Conservation (phyloP, 441 rosid species). For the Geranium incanum region DNA sequence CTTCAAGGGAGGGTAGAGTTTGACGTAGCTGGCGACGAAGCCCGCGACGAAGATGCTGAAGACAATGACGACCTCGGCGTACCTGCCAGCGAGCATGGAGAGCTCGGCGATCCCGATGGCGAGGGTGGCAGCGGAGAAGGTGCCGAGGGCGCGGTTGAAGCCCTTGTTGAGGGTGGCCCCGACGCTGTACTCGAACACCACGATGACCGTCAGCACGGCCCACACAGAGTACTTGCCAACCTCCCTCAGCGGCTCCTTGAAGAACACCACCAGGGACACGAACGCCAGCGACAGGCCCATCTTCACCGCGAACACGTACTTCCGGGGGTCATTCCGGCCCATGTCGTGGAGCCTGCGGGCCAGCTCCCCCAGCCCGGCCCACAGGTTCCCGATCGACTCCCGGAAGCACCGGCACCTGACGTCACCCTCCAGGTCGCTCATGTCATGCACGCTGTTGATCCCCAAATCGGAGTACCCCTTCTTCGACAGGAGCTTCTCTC, state of each 20-base stretch:
- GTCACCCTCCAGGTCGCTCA: constrained; percentile 24
- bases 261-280: constrained; percentile 52
- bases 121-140: constrained; percentile 69
- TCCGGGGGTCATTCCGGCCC: constrained; percentile 77
- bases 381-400: constrained; percentile 30
- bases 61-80: constrained; percentile 48
- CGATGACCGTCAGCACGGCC: constrained; percentile 87
- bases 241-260: constrained; percentile 45
- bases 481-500: constrained; percentile 43
- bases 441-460: constrained; percentile 29
- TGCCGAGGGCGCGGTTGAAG: constrained; percentile 81
- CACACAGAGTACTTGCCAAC: constrained; percentile 71
- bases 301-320: constrained; percentile 51
- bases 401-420: constrained; percentile 38
- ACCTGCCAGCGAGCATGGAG: constrained; percentile 39
- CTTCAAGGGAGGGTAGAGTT: constrained; percentile 64
- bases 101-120: constrained; percentile 80
- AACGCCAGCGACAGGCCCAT: constrained; percentile 68
- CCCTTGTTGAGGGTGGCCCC: constrained; percentile 67
- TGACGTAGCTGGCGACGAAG: constrained; percentile 47
- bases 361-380: constrained; percentile 28
- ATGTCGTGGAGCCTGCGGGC: constrained; percentile 42
- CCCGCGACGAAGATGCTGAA: constrained; percentile 71
- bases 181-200: constrained; percentile 72
- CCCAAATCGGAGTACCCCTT: constrained; percentile 46